Percentiles rank a stretch among this genome's conserved stretches.
Evolutionary conservation across 768 basidiomycete genomes (phyloP).

Genomic region (Leucogyrophana mollusca): DNA sequence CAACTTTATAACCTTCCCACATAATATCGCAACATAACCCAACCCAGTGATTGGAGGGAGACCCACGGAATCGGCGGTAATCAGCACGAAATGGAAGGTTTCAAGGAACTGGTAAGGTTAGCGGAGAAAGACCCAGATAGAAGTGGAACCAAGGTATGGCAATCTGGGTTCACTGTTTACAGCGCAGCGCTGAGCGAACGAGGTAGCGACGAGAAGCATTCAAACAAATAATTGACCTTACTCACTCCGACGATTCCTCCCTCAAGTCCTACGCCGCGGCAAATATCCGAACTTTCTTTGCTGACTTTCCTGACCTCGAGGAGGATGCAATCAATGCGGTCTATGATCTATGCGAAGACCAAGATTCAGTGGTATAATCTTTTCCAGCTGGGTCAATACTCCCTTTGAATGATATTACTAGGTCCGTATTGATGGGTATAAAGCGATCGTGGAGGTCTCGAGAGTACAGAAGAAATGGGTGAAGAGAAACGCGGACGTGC

Average conservation of each 20-base stretch:
- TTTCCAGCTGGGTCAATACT: background rate
- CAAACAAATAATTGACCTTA: conserved; percentile 51
- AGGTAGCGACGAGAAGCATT: conserved; percentile 52
- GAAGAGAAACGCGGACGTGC: conserved; percentile 70
- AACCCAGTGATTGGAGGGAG: too few relatives aligned
- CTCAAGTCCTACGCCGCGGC: conserved; percentile 59
- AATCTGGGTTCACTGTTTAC: background rate
- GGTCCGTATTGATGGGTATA: conserved; percentile 72
- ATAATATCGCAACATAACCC: too few relatives aligned
- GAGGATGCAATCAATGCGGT: conserved; percentile 76
- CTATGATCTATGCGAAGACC: conserved; percentile 77
- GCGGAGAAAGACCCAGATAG: conserved; percentile 39
- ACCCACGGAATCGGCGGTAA: too few relatives aligned
- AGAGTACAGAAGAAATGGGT: conserved; percentile 54
- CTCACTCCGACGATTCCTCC: conserved; percentile 43
- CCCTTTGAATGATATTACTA: conserved; percentile 21
- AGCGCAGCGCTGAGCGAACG: background rate
- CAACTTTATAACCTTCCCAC: too few relatives aligned
- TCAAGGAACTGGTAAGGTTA: conserved; percentile 39
- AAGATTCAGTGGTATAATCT: conserved; percentile 44
- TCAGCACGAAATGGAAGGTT: conserved; percentile 9
- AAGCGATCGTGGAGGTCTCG: conserved; percentile 53
- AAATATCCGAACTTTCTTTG: conserved; percentile 58
- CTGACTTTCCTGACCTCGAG: conserved; percentile 68
- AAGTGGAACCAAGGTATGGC: conserved; percentile 39